These are phyloP conservation scores for Raphidocelis subcapitata DNA, from an alignment of 139 green algal species.

Conservation along the genomic window DNA sequence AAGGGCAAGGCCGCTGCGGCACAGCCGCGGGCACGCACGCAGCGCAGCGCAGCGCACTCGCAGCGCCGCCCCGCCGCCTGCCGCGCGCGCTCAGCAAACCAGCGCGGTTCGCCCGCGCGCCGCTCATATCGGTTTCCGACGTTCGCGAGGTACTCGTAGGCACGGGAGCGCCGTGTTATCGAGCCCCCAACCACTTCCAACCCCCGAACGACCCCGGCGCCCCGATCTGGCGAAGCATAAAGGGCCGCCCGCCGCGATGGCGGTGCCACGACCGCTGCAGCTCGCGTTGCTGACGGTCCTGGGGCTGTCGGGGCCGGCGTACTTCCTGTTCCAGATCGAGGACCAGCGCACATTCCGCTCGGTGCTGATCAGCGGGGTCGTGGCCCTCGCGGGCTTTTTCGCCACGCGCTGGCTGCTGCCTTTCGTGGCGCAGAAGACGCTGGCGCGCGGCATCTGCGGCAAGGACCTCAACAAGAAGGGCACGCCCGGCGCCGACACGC, in stretches of 20 bases:
- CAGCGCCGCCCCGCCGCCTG: too few relatives aligned
- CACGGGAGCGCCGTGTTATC: too few relatives aligned
- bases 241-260: not conserved
- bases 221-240: too few relatives aligned
- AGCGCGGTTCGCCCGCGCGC: too few relatives aligned
- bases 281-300: slow-evolving; percentile 23
- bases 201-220: too few relatives aligned
- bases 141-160: too few relatives aligned
- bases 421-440: slow-evolving; percentile 16
- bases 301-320: slow-evolving; percentile 13
- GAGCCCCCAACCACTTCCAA: too few relatives aligned
- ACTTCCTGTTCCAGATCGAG: slow-evolving; percentile 32
- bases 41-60: too few relatives aligned
- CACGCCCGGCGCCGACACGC: slow-evolving; percentile 69
- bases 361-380: slow-evolving; percentile 48
- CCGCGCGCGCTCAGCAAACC: too few relatives aligned
- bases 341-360: slow-evolving; percentile 34
- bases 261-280: slow-evolving; percentile 5
- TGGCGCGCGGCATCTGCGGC: slow-evolving; percentile 69
- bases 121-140: too few relatives aligned
- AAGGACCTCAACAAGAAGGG: slow-evolving; percentile 94
- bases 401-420: slow-evolving; percentile 70
- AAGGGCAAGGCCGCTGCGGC: too few relatives aligned
- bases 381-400: slow-evolving; percentile 57
- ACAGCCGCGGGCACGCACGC: too few relatives aligned